Evolutionary conservation across 495 filamentous ascomycete species (phyloP), one percentile per base, ranked within the genome.

Genomic region (Aspergillus campestris): DNA sequence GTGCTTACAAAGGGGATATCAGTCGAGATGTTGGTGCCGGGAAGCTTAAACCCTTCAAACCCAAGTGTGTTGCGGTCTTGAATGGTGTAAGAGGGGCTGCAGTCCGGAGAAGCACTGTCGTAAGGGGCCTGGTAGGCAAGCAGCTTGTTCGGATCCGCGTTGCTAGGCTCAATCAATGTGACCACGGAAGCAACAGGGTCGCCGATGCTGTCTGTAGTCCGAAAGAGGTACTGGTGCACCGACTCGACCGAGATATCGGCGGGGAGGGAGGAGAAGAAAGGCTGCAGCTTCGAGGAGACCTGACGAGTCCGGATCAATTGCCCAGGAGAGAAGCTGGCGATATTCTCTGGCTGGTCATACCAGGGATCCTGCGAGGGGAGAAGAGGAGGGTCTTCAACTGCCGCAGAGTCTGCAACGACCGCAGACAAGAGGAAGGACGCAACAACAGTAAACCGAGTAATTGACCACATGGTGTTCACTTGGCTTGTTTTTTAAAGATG

Each of bases 151-250:
- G 47, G 49, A 33, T 60, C 52, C 3, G 51, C 37, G 33, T 58
- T 50, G 11, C 27, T 29, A 5, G 58, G 58, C 24, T 50, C 44
- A 7, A 60, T 45, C n/a, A 60, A n/a, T 6, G 58, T 60, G 7
- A 45, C 41, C 8, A 44, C 58, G 0, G 58, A 41, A 0, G 47
- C 52, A 18, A 45, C 45, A 2, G 58, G 31, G n/a, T 49, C 42
- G 5, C 52, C 55, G 6, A 55, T 12, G 42, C 45, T 53, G 37
- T 56, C 53, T 6, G 53, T 59, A 0, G 56, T 59, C 1, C 56
- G 53, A 14, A 46, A 57, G 6, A 59, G 42, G 39, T 42, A 51
- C 34, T 59, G 53, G 10, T 48, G 44, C 10, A 52, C 48, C 4
- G 49, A 9, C n/a, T 47, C 31, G 11, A 55, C 48, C 13, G 47